Conservation (phyloP, 371 early-diverging fungal genomes). For the Fennellomyces sp. region DNA sequence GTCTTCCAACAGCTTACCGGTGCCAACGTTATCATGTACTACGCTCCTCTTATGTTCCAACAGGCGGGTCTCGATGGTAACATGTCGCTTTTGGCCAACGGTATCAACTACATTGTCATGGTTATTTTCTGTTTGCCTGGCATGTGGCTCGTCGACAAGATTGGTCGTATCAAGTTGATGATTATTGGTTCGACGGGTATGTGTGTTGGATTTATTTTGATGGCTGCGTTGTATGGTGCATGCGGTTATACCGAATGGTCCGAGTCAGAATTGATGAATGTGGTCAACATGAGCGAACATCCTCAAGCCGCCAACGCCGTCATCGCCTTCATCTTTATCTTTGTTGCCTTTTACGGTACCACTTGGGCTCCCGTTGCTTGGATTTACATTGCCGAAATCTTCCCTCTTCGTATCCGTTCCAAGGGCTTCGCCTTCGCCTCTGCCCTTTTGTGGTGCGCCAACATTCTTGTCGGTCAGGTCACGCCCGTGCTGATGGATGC, state of each 20-base stretch:
- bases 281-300: conserved; percentile 38
- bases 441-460: conserved; percentile 85
- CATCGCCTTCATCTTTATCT: conserved; percentile 54
- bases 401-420: conserved; percentile 52
- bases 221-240: conserved; percentile 47
- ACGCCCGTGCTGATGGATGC: conserved; percentile 44
- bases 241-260: conserved; percentile 20
- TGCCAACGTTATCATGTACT: conserved; percentile 43
- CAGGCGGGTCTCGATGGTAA: conserved; percentile 60
- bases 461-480: conserved; percentile 64
- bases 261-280: conserved; percentile 16
- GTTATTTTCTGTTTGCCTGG: conserved; percentile 74
- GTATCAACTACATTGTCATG: conserved; percentile 71
- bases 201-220: conserved; percentile 42
- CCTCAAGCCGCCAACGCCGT: conserved; percentile 39
- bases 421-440: conserved; percentile 57
- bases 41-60: conserved; percentile 69
- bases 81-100: conserved; percentile 62
- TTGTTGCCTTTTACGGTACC: conserved; percentile 49
- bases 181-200: conserved; percentile 49
- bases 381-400: conserved; percentile 73
- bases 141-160: conserved; percentile 59
- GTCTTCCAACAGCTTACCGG: conserved; percentile 62
- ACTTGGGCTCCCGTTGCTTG: conserved; percentile 58
- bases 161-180: conserved; percentile 50